These are phyloP conservation scores for Lepidium sativum DNA, from an alignment of 345 rosid genomes.

Conservation along the genomic window DNA sequence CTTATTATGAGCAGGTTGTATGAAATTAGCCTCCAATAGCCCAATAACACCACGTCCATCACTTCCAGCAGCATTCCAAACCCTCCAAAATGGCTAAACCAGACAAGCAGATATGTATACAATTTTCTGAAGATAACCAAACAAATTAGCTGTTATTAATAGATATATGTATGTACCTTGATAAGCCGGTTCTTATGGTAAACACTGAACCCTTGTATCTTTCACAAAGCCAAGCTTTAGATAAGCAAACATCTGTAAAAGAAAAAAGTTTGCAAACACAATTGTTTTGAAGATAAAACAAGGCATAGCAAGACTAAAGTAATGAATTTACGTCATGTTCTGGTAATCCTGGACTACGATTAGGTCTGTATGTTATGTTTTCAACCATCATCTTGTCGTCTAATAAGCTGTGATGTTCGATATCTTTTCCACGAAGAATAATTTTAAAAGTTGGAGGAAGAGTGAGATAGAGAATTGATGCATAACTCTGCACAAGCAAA, in stretches of 20 bases:
- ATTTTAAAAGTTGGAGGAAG: constrained; percentile 53
- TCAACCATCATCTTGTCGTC: constrained; percentile 53
- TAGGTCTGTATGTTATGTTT: constrained; percentile 43
- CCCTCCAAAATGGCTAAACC: constrained; percentile 76
- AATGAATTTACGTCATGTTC: constrained; percentile 30
- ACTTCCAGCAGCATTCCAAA: constrained; percentile 83
- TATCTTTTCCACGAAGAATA: constrained; percentile 44
- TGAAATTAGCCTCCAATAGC: constrained; percentile 71
- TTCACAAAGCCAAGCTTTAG: constrained; percentile 69
- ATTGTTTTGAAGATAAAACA: neutral
- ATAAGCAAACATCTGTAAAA: constrained; percentile 40
- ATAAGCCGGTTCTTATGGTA: constrained; percentile 78
- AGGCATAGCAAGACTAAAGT: neutral
- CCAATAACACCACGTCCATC: constrained; percentile 82
- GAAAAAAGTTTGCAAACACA: neutral
- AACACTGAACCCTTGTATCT: constrained; percentile 80
- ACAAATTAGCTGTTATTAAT: neutral
- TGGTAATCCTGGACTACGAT: constrained; percentile 11
- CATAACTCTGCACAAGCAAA: constrained; percentile 45
- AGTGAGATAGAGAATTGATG: constrained; percentile 63
- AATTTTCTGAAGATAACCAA: neutral
- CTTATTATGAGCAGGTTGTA: constrained; percentile 81
- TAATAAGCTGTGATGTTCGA: constrained; percentile 47
- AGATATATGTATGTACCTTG: constrained; percentile 58
- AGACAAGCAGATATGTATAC: neutral